Conservation (phyloP, 352 stramenopile genomes). For the Phytophthora fragariaefolia region DNA sequence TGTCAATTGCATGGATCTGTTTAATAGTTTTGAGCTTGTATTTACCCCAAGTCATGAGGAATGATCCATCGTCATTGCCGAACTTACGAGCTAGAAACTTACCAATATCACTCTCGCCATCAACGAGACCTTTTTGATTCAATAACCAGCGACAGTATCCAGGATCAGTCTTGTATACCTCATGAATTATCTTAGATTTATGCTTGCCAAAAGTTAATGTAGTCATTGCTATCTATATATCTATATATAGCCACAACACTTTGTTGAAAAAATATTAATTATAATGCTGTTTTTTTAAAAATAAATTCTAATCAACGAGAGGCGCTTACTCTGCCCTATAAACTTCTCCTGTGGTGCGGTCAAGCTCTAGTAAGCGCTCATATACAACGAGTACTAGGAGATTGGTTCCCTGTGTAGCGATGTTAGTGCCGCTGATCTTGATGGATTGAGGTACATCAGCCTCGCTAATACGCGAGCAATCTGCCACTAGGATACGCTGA, state of each 20-base stretch:
- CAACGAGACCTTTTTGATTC: constrained; percentile 14
- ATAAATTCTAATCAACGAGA: not conserved
- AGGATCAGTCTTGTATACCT: constrained; percentile 12
- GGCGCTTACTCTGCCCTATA: not conserved
- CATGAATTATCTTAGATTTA: constrained; percentile 10
- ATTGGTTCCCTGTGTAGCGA: not conserved
- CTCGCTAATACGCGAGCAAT: not conserved
- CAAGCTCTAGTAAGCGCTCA: not conserved
- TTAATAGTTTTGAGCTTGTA: too few relatives aligned
- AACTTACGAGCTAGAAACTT: constrained; percentile 3
- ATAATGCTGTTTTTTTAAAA: not conserved
- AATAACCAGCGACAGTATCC: constrained; percentile 15
- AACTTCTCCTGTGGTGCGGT: not conserved
- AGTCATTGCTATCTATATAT: not conserved
- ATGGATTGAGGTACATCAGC: not conserved
- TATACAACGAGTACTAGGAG: constrained; percentile 25
- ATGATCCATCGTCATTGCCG: not conserved
- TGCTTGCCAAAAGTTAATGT: not conserved
- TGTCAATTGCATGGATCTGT: too few relatives aligned
- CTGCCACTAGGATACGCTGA: constrained; percentile 11
- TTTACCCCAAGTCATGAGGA: not conserved
- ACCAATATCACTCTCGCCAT: constrained; percentile 3
- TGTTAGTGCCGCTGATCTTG: not conserved
- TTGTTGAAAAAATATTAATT: too few relatives aligned
- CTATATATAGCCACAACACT: not conserved